Conservation (phyloP, 352 stramenopile genomes). For the Phytophthora litchii region DNA sequence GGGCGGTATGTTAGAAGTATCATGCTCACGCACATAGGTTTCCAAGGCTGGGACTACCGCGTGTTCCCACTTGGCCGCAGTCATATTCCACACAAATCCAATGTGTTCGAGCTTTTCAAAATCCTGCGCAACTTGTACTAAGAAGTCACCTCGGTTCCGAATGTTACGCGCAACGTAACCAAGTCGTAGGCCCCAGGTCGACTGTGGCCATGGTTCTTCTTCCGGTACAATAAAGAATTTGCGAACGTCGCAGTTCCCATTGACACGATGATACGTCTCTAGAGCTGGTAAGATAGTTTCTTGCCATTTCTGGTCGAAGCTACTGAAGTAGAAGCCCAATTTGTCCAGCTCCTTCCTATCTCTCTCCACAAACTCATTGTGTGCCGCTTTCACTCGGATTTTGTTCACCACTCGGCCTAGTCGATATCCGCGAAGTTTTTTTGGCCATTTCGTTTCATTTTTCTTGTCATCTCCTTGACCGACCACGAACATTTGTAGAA, state of each 20-base stretch:
- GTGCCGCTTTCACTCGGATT: constrained; percentile 40
- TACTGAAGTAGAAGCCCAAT: constrained; percentile 60
- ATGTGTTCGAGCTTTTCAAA: constrained; percentile 50
- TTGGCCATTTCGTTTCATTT: constrained; percentile 26
- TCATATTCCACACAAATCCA: constrained; percentile 60
- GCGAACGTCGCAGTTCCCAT: constrained; percentile 51
- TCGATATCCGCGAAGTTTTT: constrained; percentile 38
- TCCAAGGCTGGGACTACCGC: constrained; percentile 51
- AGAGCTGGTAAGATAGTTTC: constrained; percentile 56
- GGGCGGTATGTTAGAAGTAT: constrained; percentile 37
- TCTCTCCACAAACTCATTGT: constrained; percentile 37
- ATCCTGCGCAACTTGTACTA: constrained; percentile 55
- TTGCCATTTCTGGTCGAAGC: constrained; percentile 55
- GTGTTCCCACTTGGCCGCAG: constrained; percentile 50
- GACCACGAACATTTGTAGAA: constrained; percentile 50
- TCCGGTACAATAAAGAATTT: constrained; percentile 48
- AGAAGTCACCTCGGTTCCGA: constrained; percentile 50
- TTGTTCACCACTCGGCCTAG: constrained; percentile 59
- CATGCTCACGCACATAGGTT: constrained; percentile 46
- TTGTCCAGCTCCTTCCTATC: constrained; percentile 40
- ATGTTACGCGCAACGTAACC: constrained; percentile 69
- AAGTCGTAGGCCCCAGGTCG: constrained; percentile 45
- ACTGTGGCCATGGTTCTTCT: constrained; percentile 39
- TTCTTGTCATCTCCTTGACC: constrained; percentile 18
- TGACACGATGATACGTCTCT: constrained; percentile 41